Percentiles rank a stretch among this genome's conserved stretches.
These are phyloP conservation scores for Aspergillus unguis DNA, from an alignment of 2,329 filamentous ascomycete species.

Conservation along the genomic window DNA sequence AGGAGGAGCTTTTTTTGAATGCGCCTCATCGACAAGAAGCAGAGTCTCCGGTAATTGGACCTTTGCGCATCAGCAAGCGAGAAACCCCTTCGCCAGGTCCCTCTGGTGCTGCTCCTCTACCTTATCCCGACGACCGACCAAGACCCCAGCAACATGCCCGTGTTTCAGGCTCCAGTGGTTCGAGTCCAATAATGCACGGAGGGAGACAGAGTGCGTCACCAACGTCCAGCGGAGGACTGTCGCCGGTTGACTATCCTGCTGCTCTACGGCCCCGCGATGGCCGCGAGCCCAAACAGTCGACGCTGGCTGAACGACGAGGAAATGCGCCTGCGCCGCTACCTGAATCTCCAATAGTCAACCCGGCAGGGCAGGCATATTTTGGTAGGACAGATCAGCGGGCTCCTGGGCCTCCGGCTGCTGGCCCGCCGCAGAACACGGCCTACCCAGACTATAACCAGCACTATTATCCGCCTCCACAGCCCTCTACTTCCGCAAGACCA, in stretches of 20 bases:
- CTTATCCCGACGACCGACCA: conserved; percentile 67
- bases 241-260: conserved; percentile 35
- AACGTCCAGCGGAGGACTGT: conserved; percentile 24
- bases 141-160: conserved; percentile 35
- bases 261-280: conserved; percentile 42
- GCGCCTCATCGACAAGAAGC: conserved; percentile 33
- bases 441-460: conserved; percentile 58
- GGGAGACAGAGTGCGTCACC: conserved; percentile 22
- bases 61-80: conserved; percentile 79
- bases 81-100: conserved; percentile 59
- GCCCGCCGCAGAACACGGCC: conserved; percentile 32
- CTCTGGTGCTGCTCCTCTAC: conserved; percentile 54
- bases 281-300: conserved; percentile 56
- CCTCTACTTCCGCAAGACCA: conserved; percentile 21
- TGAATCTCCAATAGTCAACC: conserved; percentile 73
- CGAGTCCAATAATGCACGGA: conserved; percentile 25
- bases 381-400: conserved; percentile 56
- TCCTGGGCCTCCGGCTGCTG: conserved; percentile 32
- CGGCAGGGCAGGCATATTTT: conserved; percentile 74
- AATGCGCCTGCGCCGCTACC: conserved; percentile 72
- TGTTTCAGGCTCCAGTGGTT: conserved; percentile 28
- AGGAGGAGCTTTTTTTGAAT: conserved; percentile 74
- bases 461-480: conserved; percentile 58
- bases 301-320: conserved; percentile 76
- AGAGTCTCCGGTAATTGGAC: conserved; percentile 77